A percentile compares a stretch with the other conserved stretches of the same genome.
Evolutionary conservation across 805 yeast species (phyloP).

Genomic region (Saccharomycopsis guyanensis): DNA sequence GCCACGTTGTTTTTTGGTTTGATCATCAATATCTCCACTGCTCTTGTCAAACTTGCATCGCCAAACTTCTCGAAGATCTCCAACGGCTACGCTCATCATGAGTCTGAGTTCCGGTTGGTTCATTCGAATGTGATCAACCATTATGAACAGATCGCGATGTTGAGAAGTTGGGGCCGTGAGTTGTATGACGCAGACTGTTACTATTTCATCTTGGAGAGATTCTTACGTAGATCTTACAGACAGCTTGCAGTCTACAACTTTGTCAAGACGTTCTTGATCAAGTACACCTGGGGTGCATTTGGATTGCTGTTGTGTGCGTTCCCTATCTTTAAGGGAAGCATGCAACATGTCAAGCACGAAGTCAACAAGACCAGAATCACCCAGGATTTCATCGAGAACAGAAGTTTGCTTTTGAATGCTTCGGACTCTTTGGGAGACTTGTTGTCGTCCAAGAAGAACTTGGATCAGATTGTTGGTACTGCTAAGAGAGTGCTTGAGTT

Average conservation of each 20-base stretch:
- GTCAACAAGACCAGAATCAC: slow-evolving; percentile 18
- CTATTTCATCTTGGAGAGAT: slow-evolving; percentile 74
- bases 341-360: slow-evolving; percentile 31
- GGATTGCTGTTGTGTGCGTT: slow-evolving; percentile 83
- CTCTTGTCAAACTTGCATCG: slow-evolving; percentile 63
- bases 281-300: slow-evolving; percentile 94
- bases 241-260: slow-evolving; percentile 68
- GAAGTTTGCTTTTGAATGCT: slow-evolving; percentile 75
- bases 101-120: slow-evolving; percentile 74
- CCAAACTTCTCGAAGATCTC: slow-evolving; percentile 87
- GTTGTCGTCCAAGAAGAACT: slow-evolving; percentile 74
- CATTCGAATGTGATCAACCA: slow-evolving; percentile 76
- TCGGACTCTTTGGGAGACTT: slow-evolving; percentile 84
- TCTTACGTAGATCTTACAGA: slow-evolving; percentile 71
- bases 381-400: slow-evolving; percentile 65
- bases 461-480: slow-evolving; percentile 79
- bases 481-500: slow-evolving; percentile 67
- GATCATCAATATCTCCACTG: slow-evolving; percentile 74
- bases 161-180: slow-evolving; percentile 76
- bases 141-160: slow-evolving; percentile 80
- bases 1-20: slow-evolving; percentile 73
- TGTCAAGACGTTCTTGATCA: slow-evolving; percentile 81
- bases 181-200: slow-evolving; percentile 67
- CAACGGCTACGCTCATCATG: slow-evolving; percentile 66
- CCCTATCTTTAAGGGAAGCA: slow-evolving; percentile 68